A percentile compares a stretch with the other conserved stretches of the same genome.
phyloP scores from a whole-genome alignment of 345 rosid genomes.

The Boechera retrofracta region DNA sequence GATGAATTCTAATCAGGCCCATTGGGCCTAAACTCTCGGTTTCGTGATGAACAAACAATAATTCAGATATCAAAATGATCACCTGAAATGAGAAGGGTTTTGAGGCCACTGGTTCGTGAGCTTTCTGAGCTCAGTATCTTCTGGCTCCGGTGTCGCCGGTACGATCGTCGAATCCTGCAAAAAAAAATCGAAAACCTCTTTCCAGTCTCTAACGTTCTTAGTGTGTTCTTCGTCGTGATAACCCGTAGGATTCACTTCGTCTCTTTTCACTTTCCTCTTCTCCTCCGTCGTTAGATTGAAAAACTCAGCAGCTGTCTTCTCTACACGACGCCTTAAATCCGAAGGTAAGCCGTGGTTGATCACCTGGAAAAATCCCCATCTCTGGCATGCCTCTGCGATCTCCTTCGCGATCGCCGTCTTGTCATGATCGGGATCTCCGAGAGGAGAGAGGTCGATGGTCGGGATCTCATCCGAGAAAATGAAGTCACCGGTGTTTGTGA shows the following conservation, averaged over 20 bases:
- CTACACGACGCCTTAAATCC: constrained; percentile 51
- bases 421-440: constrained; percentile 10
- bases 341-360: constrained; percentile 76
- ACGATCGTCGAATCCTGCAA: constrained; percentile 59
- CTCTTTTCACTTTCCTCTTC: constrained; percentile 68
- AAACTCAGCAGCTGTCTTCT: constrained; percentile 55
- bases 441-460: constrained; percentile 61
- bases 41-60: not conserved
- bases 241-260: constrained; percentile 72
- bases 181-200: constrained; percentile 76
- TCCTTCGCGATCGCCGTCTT: constrained; percentile 43
- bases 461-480: constrained; percentile 57
- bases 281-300: constrained; percentile 60
- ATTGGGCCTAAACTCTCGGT: constrained; percentile 21
- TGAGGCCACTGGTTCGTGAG: constrained; percentile 83
- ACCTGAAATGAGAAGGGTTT: constrained; percentile 67
- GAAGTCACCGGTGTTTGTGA: constrained; percentile 22
- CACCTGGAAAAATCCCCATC: constrained; percentile 93
- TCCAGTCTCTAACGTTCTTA: constrained; percentile 94
- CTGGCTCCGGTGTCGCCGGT: constrained; percentile 66
- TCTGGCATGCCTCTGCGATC: constrained; percentile 69
- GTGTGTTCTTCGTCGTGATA: constrained; percentile 82
- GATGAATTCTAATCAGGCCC: constrained; percentile 2
- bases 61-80: constrained; percentile 1
- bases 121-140: constrained; percentile 53